These are phyloP conservation scores for Linum tenue DNA, from an alignment of 345 rosid genomes.

Conservation along the genomic window DNA sequence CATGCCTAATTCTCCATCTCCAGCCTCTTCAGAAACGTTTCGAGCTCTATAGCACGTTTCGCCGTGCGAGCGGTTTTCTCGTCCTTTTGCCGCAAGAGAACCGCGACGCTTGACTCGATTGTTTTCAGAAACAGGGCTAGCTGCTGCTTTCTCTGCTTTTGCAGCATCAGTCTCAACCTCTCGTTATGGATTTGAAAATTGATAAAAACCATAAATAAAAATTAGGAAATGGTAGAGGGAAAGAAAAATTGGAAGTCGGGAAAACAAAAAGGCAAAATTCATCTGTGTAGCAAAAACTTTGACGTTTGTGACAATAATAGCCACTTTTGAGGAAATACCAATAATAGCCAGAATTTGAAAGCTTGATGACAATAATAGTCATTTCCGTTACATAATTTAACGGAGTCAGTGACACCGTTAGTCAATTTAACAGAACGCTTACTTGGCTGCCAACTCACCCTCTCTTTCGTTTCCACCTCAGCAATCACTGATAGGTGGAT, in stretches of 20 bases:
- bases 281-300: too few relatives aligned
- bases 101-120: conserved; percentile 13
- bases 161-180: not conserved
- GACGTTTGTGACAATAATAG: too few relatives aligned
- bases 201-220: not conserved
- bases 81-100: conserved; percentile 25
- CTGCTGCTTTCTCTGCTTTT: not conserved
- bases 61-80: conserved; percentile 21
- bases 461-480: too few relatives aligned
- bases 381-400: too few relatives aligned
- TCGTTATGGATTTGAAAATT: not conserved
- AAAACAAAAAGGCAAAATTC: too few relatives aligned
- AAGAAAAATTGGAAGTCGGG: not conserved
- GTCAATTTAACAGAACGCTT: too few relatives aligned
- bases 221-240: not conserved
- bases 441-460: too few relatives aligned
- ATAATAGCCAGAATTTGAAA: too few relatives aligned
- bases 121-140: not conserved
- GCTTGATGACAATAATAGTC: too few relatives aligned
- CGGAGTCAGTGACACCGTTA: too few relatives aligned
- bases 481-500: too few relatives aligned
- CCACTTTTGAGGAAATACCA: too few relatives aligned
- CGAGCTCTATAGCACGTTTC: conserved; percentile 24
- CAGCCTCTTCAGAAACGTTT: conserved; percentile 18
- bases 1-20: conserved; percentile 29